Base-by-base conservation (phyloP, 768 basidiomycete genomes). In the Termitomyces sp. region DNA sequence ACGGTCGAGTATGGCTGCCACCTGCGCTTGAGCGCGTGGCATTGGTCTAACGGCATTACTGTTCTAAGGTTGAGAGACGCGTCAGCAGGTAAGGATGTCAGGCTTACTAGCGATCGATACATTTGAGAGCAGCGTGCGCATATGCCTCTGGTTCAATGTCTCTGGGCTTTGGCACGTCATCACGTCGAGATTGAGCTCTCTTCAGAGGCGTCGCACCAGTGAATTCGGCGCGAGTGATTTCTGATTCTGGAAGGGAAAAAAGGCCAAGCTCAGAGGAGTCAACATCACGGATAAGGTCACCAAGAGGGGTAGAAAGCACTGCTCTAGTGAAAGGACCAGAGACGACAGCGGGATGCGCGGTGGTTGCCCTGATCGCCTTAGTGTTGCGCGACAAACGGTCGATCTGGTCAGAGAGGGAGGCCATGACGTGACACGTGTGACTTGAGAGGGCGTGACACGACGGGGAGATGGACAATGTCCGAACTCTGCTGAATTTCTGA, bases 211-310 rank as follows among this genome's bases (percentile, higher is more conserved):
- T 90, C 2, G 89, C 85, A 6, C 83, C 85, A 45, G 77, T 71
- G 62, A 90, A 87, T 56, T 83, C 79, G 21, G 79, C 79, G 51
- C 89, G 85, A 12, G 80, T 72, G 35, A 91, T 74, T 62, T 83
- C 71, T 9, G 70, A 62, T 26, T 66, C 60, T 43, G 68, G 71
- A 50, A 90, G 76, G 7, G 77, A 82, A 70, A 91, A 90, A 24
- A 92, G 81, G 37, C 89, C 89, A 26, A 90, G 77, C 64, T 92
- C 90, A 5, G 88, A 82, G 9, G 84, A 74, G 60, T 91, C 88
- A 57, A 85, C 75, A 62, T 91, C 90, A 63, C 90, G 87, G 57
- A 90, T 88, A 58, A 91, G 81, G 63, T 90, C 85, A 42, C 84
- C 84, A 9, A 91, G 78, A 49, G 78, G 70, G 0, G 82, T 76